These are phyloP conservation scores for sunflower (Helianthus annuus) DNA, from an alignment of 129 eudicot genomes.

Conservation along the genomic window DNA sequence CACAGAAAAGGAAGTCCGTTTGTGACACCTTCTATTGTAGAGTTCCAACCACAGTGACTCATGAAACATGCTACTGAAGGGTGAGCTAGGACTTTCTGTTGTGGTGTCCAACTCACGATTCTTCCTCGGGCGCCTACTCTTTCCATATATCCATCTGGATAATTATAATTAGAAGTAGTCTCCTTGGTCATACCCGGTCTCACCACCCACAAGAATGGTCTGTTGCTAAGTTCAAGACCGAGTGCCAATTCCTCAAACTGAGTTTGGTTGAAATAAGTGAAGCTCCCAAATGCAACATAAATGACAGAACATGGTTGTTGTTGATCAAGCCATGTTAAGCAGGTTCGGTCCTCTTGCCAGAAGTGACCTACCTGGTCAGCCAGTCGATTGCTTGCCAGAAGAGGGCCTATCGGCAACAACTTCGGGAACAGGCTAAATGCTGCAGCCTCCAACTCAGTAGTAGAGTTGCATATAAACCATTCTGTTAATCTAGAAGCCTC, in stretches of 20 bases:
- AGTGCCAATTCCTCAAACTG: slow-evolving; percentile 56
- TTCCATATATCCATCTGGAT: slow-evolving; percentile 40
- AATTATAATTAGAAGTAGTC: neutral
- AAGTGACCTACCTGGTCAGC: slow-evolving; percentile 41
- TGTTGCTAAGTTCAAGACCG: slow-evolving; percentile 50
- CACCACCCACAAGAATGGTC: slow-evolving; percentile 64
- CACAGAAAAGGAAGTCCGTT: slow-evolving; percentile 65
- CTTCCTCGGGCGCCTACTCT: slow-evolving; percentile 35
- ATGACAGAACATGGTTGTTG: slow-evolving; percentile 44
- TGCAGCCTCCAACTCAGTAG: slow-evolving; percentile 45
- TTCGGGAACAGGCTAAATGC: slow-evolving; percentile 34
- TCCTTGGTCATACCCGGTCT: slow-evolving; percentile 41
- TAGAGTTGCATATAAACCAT: slow-evolving; percentile 45
- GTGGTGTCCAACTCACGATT: slow-evolving; percentile 60
- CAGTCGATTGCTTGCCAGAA: slow-evolving; percentile 46
- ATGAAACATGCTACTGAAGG: slow-evolving; percentile 58
- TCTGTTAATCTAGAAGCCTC: slow-evolving; percentile 27
- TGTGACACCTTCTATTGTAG: slow-evolving; percentile 53
- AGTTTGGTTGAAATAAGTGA: slow-evolving; percentile 32
- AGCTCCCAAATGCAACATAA: slow-evolving; percentile 64
- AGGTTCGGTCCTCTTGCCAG: slow-evolving; percentile 55
- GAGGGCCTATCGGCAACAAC: slow-evolving; percentile 47
- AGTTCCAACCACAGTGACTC: slow-evolving; percentile 71
- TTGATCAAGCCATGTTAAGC: slow-evolving; percentile 65
- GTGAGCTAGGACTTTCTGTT: slow-evolving; percentile 50